Percentiles rank a stretch among this genome's conserved stretches.
Conservation (phyloP, 2,329 filamentous ascomycete genomes). For the Ophiocordyceps australis region DNA sequence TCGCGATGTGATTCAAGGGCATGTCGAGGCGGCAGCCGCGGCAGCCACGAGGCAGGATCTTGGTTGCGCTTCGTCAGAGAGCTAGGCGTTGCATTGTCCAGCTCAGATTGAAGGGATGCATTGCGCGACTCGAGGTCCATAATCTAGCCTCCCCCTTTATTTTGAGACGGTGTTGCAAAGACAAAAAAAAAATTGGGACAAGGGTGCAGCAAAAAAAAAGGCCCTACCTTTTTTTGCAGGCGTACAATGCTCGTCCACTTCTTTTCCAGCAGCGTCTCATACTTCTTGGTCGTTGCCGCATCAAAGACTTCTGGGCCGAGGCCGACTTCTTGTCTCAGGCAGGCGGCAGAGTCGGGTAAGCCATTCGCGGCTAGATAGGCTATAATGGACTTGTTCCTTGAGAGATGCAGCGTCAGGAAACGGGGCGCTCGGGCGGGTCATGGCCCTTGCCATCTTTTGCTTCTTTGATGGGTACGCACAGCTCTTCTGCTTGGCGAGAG, state of each 20-base stretch:
- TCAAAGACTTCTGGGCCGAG: slow-evolving; percentile 58
- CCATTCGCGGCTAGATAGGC: slow-evolving; percentile 67
- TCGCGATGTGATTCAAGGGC: slow-evolving; percentile 67
- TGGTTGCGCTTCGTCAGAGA: slow-evolving; percentile 65
- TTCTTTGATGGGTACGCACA: slow-evolving; percentile 36
- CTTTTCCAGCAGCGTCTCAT: slow-evolving; percentile 86
- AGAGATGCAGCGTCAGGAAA: slow-evolving; percentile 1
- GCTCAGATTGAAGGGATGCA: slow-evolving; percentile 56
- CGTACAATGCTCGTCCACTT: slow-evolving; percentile 96
- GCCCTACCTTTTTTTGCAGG: slow-evolving; percentile 74
- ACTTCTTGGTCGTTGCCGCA: slow-evolving; percentile 73
- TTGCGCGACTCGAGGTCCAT: slow-evolving; percentile 79
- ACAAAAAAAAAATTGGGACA: too few species aligned
- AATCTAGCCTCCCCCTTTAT: slow-evolving; percentile 47
- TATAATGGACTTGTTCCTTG: slow-evolving; percentile 81
- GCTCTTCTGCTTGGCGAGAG: slow-evolving; percentile 68
- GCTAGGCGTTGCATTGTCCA: slow-evolving; percentile 63
- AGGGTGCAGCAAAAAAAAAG: too few species aligned
- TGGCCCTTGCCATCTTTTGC: background rate
- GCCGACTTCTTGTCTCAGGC: slow-evolving; percentile 59
- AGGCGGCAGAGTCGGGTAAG: slow-evolving; percentile 48
- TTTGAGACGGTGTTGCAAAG: too few species aligned
- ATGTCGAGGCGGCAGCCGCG: slow-evolving; percentile 64
- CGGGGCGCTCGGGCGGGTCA: too few species aligned
- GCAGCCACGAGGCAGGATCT: slow-evolving; percentile 75